Base-by-base conservation (phyloP, 805 yeast genomes). In the Naumovozyma baii region DNA sequence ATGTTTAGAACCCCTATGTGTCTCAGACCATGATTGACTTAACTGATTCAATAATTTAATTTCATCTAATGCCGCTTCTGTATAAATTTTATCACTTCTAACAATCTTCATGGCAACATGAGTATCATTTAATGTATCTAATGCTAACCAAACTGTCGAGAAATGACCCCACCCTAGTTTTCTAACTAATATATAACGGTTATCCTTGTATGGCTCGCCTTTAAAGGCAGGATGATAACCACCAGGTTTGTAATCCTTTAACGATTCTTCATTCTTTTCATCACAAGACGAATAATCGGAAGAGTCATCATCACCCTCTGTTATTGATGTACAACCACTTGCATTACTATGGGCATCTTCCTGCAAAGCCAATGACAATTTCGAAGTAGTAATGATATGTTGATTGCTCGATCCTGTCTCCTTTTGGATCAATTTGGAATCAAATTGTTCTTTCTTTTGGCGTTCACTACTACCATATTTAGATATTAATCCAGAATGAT, bases 161-260 rank as follows among this genome's bases (percentile, higher is more conserved):
- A 92, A 92, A 63, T 92, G 96, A 28, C 99, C 99, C 99, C 99
- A 92, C 0, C 99, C 99, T 3, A 92, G 68, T 57, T 92, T 92
- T 44, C 97, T 74, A 22, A 84, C 88, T 36, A 92, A 63, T 1
- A 79, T 70, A 59, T 92, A 92, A 43, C 83, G 74, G 15, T 77
- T 76, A 40, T 82, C 69, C 51, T 85, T 83, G 61, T 81, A 90
- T 17, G 63, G 63, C 58, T 94, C 98, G 4, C 97, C 97, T 37
- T 86, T 77, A 47, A 64, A 77, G 10, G 94, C 92, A 0, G 98
- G 96, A 56, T 92, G 98, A 59, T 92, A 92, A 0, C 99, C 99
- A 18, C 97, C 97, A 8, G 79, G 77, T 42, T 76, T 77, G 61
- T 92, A 92, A 62, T 92, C 98, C 41, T 76, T 77, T 34, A 72